Evolutionary conservation across 345 rosid species (phyloP).

Genomic region (Syzygium aqueum): DNA sequence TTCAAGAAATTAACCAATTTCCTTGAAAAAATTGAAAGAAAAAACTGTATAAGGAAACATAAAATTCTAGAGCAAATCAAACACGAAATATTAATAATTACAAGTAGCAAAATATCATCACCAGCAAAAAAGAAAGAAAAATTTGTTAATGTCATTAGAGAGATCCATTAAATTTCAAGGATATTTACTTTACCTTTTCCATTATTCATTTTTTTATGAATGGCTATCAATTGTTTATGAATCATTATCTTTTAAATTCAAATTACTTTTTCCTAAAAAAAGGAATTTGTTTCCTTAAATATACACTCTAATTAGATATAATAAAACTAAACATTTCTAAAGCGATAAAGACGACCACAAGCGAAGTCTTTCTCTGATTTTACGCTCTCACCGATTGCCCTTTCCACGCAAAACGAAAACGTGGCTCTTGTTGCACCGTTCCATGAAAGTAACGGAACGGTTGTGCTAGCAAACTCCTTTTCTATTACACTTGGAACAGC

Average conservation of each 20-base stretch:
- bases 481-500: background rate
- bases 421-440: background rate
- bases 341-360: background rate
- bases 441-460: background rate
- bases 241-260: background rate
- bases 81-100: no score
- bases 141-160: background rate
- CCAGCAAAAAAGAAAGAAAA: background rate
- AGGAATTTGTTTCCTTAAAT: background rate
- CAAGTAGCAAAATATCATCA: background rate
- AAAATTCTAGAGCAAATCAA: background rate
- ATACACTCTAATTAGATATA: background rate
- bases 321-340: background rate
- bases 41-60: background rate
- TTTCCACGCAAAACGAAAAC: background rate
- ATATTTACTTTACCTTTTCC: background rate
- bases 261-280: background rate
- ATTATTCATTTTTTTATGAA: background rate
- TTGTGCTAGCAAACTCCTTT: background rate
- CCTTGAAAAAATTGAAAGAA: background rate
- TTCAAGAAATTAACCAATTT: background rate
- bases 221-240: background rate
- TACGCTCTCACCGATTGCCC: no score
- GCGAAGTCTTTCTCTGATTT: background rate
- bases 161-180: background rate